Percentiles rank a stretch among this genome's conserved stretches.
Evolutionary conservation across 2,329 filamentous ascomycete genomes (phyloP).

Genomic region (Fusarium sp.): DNA sequence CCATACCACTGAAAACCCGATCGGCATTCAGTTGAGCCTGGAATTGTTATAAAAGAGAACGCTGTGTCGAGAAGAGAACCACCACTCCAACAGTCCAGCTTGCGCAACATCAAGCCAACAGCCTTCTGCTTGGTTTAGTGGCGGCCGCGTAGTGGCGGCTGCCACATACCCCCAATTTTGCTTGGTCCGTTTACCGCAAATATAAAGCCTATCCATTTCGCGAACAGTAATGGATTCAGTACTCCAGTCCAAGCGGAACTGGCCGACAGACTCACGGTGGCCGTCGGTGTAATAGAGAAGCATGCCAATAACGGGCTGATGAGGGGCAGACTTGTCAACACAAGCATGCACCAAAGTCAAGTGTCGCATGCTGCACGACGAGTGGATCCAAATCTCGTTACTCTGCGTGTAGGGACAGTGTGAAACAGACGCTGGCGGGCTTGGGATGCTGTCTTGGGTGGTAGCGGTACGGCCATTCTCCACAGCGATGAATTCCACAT

Average conservation of each 20-base stretch:
- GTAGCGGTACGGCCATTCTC: background rate
- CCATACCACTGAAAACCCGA: no score
- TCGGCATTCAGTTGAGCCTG: no score
- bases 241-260: conserved; percentile 18
- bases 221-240: background rate
- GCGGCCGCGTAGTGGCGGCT: background rate
- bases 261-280: conserved; percentile 10
- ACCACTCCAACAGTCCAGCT: conserved; percentile 10
- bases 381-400: conserved; percentile 12
- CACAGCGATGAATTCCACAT: background rate
- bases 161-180: conserved; percentile 5
- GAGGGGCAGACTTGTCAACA: background rate
- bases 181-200: conserved; percentile 13
- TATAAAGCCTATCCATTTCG: conserved; percentile 6
- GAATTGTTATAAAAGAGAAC: no score
- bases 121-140: background rate
- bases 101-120: conserved; percentile 6
- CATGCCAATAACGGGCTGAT: conserved; percentile 14
- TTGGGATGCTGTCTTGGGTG: conserved; percentile 1
- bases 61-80: conserved; percentile 3
- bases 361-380: conserved; percentile 8
- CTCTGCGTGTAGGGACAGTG: conserved; percentile 9
- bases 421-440: conserved; percentile 8
- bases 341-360: conserved; percentile 9
- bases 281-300: conserved; percentile 13